phyloP scores from a whole-genome alignment of 1,284 basidiomycete species.

The Malassezia furfur region DNA sequence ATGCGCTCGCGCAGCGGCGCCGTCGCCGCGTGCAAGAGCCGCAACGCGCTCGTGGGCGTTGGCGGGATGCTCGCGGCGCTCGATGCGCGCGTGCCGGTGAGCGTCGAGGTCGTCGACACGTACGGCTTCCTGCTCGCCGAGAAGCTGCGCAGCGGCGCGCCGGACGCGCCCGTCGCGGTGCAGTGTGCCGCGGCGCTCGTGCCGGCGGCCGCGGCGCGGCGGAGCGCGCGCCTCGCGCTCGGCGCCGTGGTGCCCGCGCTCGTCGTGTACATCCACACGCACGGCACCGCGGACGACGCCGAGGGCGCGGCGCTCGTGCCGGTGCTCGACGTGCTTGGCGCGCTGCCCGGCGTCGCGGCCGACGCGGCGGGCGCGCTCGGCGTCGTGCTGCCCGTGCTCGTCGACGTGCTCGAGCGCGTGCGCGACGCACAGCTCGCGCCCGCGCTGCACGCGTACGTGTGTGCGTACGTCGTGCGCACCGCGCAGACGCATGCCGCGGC shows the following conservation, averaged over 20 bases:
- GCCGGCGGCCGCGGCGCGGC: conserved; percentile 53
- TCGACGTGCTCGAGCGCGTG: conserved; percentile 63
- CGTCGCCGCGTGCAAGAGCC: conserved; percentile 22
- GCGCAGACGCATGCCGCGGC: conserved; percentile 65
- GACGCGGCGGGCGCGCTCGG: not conserved
- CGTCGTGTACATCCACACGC: conserved; percentile 55
- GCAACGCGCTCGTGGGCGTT: not conserved
- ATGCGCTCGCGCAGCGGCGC: conserved; percentile 65
- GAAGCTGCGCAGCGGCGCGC: conserved; percentile 12
- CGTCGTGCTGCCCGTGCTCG: conserved; percentile 6
- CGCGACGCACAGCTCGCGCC: conserved; percentile 21
- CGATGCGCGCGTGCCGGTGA: conserved; percentile 6
- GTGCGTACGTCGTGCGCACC: conserved; percentile 64
- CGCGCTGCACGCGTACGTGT: conserved; percentile 46
- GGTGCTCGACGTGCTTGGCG: conserved; percentile 56
- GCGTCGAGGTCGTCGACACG: conserved; percentile 8
- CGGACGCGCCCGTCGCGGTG: conserved; percentile 64
- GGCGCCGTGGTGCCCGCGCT: conserved; percentile 67
- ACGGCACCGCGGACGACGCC: conserved; percentile 3
- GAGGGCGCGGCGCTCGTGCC: conserved; percentile 60
- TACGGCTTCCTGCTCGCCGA: conserved; percentile 8
- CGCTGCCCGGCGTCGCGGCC: conserved; percentile 49
- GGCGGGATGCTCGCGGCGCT: not conserved
- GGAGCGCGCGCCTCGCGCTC: conserved; percentile 62
- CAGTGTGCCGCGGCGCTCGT: conserved; percentile 68